These are phyloP conservation scores for Setaria viridis DNA, from an alignment of 202 grass and related monocot genomes.

Conservation along the genomic window DNA sequence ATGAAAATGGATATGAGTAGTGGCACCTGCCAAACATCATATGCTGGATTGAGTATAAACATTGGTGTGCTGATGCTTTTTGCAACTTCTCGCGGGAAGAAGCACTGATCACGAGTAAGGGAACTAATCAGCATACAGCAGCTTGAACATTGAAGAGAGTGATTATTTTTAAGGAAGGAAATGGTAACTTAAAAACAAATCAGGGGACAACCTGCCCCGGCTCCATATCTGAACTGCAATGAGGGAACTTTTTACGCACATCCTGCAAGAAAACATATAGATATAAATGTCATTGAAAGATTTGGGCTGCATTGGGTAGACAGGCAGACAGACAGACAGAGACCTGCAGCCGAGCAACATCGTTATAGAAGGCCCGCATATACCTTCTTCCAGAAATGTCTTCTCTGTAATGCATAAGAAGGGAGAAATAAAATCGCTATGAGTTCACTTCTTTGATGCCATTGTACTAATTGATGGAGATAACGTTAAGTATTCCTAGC, in stretches of 20 bases:
- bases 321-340: constrained; percentile 4
- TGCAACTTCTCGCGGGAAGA: constrained; percentile 79
- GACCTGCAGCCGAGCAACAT: constrained; percentile 86
- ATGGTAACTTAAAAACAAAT: constrained; percentile 34
- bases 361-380: constrained; percentile 68
- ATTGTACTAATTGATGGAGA: not conserved
- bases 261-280: constrained; percentile 56
- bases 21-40: constrained; percentile 90
- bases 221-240: constrained; percentile 69
- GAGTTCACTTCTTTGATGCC: not conserved
- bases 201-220: constrained; percentile 67
- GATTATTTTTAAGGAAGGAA: constrained; percentile 31
- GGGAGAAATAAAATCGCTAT: not conserved
- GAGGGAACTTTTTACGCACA: constrained; percentile 62
- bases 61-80: constrained; percentile 76
- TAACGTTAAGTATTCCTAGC: constrained; percentile 4
- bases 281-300: not conserved
- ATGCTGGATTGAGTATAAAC: constrained; percentile 94
- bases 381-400: constrained; percentile 81
- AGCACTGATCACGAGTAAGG: constrained; percentile 63
- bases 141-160: constrained; percentile 15
- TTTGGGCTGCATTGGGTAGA: not conserved
- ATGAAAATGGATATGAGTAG: constrained; percentile 31
- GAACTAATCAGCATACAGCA: constrained; percentile 46
- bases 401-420: constrained; percentile 58